Percentiles rank a stretch among this genome's conserved stretches.
Evolutionary conservation across 1,139 yeast genomes (phyloP).

Genomic region (Candida mesenterica): DNA sequence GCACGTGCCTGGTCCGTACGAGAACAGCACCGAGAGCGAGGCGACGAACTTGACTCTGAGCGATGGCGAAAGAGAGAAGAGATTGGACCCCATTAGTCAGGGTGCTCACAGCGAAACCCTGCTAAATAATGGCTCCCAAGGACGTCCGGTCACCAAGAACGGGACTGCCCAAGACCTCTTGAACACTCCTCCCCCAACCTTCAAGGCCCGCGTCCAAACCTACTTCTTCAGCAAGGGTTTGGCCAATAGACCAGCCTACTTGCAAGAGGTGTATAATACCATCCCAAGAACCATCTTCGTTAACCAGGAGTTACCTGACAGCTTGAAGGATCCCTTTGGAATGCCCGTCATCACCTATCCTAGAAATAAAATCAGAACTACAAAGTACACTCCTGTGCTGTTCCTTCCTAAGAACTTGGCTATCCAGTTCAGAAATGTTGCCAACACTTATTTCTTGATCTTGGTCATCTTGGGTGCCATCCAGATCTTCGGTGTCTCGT

Average conservation of each 20-base stretch:
- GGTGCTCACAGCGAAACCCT: not conserved
- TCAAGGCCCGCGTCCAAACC: constrained; percentile 26
- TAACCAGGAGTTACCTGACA: constrained; percentile 35
- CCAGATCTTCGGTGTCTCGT: constrained; percentile 86
- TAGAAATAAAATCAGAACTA: constrained; percentile 90
- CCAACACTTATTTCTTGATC: constrained; percentile 82
- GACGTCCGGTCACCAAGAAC: no score
- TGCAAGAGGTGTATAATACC: constrained; percentile 34
- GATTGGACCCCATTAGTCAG: not conserved
- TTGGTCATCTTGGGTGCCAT: constrained; percentile 84
- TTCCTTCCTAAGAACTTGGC: constrained; percentile 82
- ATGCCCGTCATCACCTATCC: constrained; percentile 60
- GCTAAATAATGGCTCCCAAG: not conserved
- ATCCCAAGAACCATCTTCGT: constrained; percentile 41
- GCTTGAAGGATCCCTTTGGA: constrained; percentile 40
- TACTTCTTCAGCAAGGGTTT: constrained; percentile 33
- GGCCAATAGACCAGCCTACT: constrained; percentile 33
- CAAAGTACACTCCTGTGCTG: constrained; percentile 88
- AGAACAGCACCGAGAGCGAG: constrained; percentile 1
- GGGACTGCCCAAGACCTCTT: constrained; percentile 19
- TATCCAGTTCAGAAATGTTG: constrained; percentile 83
- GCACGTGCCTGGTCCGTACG: not conserved
- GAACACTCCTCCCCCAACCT: constrained; percentile 31
- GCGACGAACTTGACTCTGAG: not conserved
- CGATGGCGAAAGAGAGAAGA: not conserved